Evolutionary conservation across 192 early-diverging fungal genomes (phyloP).

Genomic region (Gonapodya sp.): DNA sequence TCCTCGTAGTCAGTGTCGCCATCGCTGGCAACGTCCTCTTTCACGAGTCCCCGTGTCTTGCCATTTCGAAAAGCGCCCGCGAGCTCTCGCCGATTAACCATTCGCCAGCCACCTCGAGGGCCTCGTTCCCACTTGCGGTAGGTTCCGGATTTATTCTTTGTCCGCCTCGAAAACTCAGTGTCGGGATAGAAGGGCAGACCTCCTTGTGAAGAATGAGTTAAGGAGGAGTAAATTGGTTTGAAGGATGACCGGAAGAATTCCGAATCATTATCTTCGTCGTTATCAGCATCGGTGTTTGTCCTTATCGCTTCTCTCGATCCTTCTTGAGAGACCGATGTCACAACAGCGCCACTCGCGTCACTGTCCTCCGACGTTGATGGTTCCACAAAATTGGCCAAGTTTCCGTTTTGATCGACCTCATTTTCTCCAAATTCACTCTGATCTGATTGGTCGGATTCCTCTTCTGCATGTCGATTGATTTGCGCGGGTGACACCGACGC

Average conservation of each 20-base stretch:
- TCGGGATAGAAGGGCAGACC: background rate
- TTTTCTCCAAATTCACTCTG: background rate
- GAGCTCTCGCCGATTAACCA: background rate
- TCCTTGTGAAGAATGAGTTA: background rate
- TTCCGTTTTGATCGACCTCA: background rate
- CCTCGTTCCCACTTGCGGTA: background rate
- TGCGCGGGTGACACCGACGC: too few species aligned
- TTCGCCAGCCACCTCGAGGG: background rate
- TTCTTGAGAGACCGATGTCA: too few species aligned
- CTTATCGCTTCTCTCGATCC: too few species aligned
- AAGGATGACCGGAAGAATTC: background rate
- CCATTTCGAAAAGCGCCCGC: background rate
- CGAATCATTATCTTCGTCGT: background rate
- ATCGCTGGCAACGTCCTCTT: constrained; percentile 17
- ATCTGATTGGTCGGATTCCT: too few species aligned
- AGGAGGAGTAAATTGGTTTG: background rate
- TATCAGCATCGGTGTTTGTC: background rate
- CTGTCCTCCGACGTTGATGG: background rate
- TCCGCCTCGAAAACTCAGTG: background rate
- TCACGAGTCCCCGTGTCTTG: constrained; percentile 1
- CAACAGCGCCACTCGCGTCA: background rate
- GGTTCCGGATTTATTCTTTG: background rate
- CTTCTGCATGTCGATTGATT: too few species aligned
- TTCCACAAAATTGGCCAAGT: background rate
- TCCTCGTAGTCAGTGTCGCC: constrained; percentile 42